phyloP scores from a whole-genome alignment of 805 yeast genomes.

The Ogataea polymorpha region DNA sequence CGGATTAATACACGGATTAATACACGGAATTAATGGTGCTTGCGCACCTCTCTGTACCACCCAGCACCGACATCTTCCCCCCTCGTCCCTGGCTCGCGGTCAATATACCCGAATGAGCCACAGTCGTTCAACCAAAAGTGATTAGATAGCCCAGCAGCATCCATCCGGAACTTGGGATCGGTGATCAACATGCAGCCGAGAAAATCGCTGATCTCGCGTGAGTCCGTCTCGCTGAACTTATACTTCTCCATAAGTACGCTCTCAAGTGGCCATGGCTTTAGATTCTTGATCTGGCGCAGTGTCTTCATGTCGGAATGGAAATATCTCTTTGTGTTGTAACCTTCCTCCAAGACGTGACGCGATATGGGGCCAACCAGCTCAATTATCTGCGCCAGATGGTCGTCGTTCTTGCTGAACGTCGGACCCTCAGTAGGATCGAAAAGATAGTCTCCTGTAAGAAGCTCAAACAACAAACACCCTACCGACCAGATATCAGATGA shows the following conservation, averaged over 20 bases:
- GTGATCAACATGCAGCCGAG: conserved; percentile 77
- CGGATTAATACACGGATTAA: neutral
- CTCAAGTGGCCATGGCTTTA: conserved; percentile 86
- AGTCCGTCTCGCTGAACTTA: conserved; percentile 63
- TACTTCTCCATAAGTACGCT: conserved; percentile 86
- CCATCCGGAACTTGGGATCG: conserved; percentile 81
- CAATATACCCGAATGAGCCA: conserved; percentile 71
- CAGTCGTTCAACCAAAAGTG: conserved; percentile 85
- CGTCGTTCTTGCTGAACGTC: conserved; percentile 84
- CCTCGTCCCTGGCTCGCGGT: conserved; percentile 71
- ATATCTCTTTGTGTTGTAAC: conserved; percentile 49
- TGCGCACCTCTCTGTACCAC: conserved; percentile 69
- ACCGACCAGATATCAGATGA: conserved; percentile 95
- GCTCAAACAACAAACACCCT: conserved; percentile 87
- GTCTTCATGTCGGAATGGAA: conserved; percentile 37
- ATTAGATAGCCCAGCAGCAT: conserved; percentile 92
- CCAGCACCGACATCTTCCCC: conserved; percentile 85
- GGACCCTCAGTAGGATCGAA: conserved; percentile 86
- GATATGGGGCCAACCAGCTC: conserved; percentile 46
- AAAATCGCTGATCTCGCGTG: conserved; percentile 72
- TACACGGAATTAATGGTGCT: conserved; percentile 10
- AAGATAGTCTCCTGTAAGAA: conserved; percentile 89
- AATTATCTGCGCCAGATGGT: conserved; percentile 92
- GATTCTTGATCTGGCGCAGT: conserved; percentile 70
- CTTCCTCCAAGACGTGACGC: conserved; percentile 60